phyloP scores from a whole-genome alignment of 345 rosid genomes.

The Lagerstroemia speciosa region DNA sequence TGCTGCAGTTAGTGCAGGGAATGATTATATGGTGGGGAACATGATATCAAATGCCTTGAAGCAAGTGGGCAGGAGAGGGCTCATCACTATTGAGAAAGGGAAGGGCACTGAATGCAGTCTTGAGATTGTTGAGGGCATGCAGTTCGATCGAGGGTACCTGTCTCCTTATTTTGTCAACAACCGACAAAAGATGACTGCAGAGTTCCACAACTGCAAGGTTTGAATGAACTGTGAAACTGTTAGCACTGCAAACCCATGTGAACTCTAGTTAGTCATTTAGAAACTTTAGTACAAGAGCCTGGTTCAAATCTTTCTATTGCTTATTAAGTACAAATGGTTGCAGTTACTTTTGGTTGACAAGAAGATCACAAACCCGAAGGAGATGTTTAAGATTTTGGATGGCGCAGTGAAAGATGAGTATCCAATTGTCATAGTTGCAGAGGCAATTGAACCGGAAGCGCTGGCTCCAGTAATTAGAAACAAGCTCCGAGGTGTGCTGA shows the following conservation, averaged over 20 bases:
- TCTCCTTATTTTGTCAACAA: conserved; percentile 80
- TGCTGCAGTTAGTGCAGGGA: conserved; percentile 87
- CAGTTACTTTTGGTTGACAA: conserved; percentile 88
- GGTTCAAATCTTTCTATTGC: neutral
- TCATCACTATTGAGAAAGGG: conserved; percentile 70
- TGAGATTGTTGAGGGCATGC: conserved; percentile 83
- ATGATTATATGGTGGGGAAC: conserved; percentile 62
- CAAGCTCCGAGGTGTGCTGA: conserved; percentile 69
- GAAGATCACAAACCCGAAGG: conserved; percentile 68
- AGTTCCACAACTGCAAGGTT: conserved; percentile 81
- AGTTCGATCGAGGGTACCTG: conserved; percentile 76
- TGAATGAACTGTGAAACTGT: conserved; percentile 5
- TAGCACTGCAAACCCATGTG: neutral
- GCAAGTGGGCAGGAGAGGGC: conserved; percentile 64
- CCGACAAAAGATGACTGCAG: conserved; percentile 50
- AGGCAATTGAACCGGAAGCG: conserved; percentile 69
- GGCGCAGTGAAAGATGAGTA: conserved; percentile 75
- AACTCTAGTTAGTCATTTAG: neutral
- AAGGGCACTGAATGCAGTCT: conserved; percentile 44
- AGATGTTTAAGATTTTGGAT: conserved; percentile 78
- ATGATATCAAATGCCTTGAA: conserved; percentile 62
- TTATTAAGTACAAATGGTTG: conserved; percentile 19
- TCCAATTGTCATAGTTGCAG: conserved; percentile 73
- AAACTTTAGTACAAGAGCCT: neutral
- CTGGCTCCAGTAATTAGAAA: conserved; percentile 75